Conservation (phyloP, 495 filamentous ascomycete genomes). For the Talaromyces adpressus region DNA sequence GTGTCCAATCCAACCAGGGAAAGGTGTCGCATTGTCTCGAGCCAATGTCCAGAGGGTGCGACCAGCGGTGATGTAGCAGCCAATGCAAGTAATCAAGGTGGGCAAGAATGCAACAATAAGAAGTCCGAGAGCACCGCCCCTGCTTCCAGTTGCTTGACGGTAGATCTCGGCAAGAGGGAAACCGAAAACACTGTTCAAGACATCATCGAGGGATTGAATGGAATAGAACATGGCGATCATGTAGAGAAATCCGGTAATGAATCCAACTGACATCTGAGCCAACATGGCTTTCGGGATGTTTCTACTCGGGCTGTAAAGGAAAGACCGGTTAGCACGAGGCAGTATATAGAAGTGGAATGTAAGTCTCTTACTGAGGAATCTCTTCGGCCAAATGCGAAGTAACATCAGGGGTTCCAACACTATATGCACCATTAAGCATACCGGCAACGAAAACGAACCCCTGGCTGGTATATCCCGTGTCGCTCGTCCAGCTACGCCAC, state of each 20-base stretch:
- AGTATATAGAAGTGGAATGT: neutral
- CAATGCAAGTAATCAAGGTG: conserved; percentile 54
- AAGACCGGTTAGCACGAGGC: neutral
- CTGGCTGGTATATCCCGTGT: conserved; percentile 58
- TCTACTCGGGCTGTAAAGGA: conserved; percentile 24
- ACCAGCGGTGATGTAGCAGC: conserved; percentile 67
- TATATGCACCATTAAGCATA: conserved; percentile 80
- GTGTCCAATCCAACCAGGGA: conserved; percentile 28
- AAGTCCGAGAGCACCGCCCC: conserved; percentile 47
- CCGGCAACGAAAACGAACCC: conserved; percentile 76
- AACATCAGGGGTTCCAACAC: conserved; percentile 72
- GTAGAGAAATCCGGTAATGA: conserved; percentile 42
- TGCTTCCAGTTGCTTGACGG: conserved; percentile 63
- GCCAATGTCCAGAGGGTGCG: conserved; percentile 82
- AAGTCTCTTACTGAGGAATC: conserved; percentile 47
- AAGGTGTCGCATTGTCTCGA: conserved; percentile 57
- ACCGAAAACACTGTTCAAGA: conserved; percentile 36
- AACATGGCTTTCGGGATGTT: conserved; percentile 47
- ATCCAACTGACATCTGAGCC: conserved; percentile 42
- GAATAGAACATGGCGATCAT: conserved; percentile 47
- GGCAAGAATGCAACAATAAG: conserved; percentile 63
- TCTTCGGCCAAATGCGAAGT: conserved; percentile 80
- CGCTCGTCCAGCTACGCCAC: conserved; percentile 58
- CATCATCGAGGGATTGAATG: conserved; percentile 33
- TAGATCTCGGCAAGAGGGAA: conserved; percentile 80